Percentiles rank a stretch among this genome's conserved stretches.
Evolutionary conservation across 148 eudicot genomes (phyloP).

Genomic region (Camellia lanceoleosa): DNA sequence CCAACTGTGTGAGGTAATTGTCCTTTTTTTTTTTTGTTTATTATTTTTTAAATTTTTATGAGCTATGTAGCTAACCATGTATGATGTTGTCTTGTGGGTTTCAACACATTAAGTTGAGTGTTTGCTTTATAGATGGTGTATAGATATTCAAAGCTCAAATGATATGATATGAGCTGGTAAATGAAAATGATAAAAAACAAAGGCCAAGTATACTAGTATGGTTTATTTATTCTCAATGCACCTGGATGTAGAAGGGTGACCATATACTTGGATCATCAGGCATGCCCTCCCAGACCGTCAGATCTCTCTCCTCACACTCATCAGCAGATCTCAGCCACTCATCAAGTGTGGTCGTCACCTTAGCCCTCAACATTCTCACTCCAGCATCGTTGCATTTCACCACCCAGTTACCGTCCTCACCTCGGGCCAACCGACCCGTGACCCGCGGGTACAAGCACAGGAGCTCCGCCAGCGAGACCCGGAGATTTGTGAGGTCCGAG

Average conservation of each 20-base stretch:
- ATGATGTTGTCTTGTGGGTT: too few relatives aligned
- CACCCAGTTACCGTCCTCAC: conserved; percentile 39
- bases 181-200: too few relatives aligned
- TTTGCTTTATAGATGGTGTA: too few relatives aligned
- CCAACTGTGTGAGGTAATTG: too few relatives aligned
- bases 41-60: too few relatives aligned
- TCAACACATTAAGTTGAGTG: too few relatives aligned
- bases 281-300: conserved; percentile 41
- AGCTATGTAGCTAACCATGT: too few relatives aligned
- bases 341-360: conserved; percentile 41
- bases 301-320: conserved; percentile 44
- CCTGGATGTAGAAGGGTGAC: conserved; percentile 70
- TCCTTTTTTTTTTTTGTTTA: too few relatives aligned
- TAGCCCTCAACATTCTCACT: conserved; percentile 43
- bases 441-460: conserved; percentile 45
- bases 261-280: conserved; percentile 53
- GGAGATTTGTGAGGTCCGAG: conserved; percentile 26
- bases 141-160: too few relatives aligned
- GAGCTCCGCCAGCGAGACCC: conserved; percentile 28
- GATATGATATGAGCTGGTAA: too few relatives aligned
- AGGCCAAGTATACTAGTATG: too few relatives aligned
- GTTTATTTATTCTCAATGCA: conserved; percentile 1
- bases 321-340: conserved; percentile 53
- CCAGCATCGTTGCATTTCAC: conserved; percentile 62
- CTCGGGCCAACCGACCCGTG: conserved; percentile 49